Evolutionary conservation across 306 rosid species (phyloP), one percentile per base, ranked within the genome.

Genomic region (Carpinus viminea): DNA sequence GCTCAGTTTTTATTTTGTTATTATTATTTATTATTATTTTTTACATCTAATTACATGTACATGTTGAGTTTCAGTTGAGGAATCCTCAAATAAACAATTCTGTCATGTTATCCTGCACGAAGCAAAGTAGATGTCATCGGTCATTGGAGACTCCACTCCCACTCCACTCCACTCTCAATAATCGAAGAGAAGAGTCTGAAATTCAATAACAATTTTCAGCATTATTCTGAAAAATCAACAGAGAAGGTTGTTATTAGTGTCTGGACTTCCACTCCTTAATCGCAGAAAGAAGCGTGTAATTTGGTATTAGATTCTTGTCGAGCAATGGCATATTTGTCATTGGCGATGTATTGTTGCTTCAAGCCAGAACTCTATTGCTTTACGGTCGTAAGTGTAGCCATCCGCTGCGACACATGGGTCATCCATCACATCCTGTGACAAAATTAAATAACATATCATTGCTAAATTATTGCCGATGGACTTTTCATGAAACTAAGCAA

Each of bases 321-420:
- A 89, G 87, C 72, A 96, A 81, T 45, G 89, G 56, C 89, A 90
- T 83, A 76, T 90, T 93, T 28, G 97, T 93, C 92, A 90, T 85
- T 9, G 98, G 99, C 31, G 99, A 96, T 12, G 81, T 88, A 47
- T 88, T 88, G 36, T 87, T 88, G 77, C 89, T 81, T 77, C 79
- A 43, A 96, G 81, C 98, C 99, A 96, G 59, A 54, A 82, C 74
- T 91, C 88, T 34, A 96, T 93, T 31, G 96, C 93, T 80, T 73
- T 81, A 36, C 89, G 88, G 70, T 96, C 96, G 45, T 96, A 96
- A 2, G 99, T 93, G 79, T 93, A 93, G 74, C 99, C 99, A 77
- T 96, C 99, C 0, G 94, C 93, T 2, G 99, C 98, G n/a, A 91
- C 97, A 82, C 93, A 93, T 43, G 99, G 99, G 51, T 96, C 96